Evolutionary conservation across 2,329 filamentous ascomycete species (phyloP).

Genomic region (Coccinonectria pachysandricola): DNA sequence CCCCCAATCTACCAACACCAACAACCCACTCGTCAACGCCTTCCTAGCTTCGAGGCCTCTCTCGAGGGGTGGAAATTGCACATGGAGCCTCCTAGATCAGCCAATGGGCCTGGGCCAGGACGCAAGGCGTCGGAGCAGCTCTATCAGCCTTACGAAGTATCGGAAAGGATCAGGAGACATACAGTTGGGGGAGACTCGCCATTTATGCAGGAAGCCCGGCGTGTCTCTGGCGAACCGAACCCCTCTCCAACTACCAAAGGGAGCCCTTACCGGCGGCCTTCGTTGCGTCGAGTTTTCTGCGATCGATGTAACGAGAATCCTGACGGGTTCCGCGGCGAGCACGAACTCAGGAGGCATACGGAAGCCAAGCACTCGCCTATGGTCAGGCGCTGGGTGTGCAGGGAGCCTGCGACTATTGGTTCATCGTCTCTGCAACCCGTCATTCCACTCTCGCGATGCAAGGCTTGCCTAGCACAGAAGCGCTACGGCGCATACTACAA

Average conservation of each 20-base stretch:
- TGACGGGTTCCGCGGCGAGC: constrained; percentile 81
- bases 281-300: constrained; percentile 66
- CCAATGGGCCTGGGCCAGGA: constrained; percentile 8
- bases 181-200: constrained; percentile 17
- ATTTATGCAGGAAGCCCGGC: constrained; percentile 9
- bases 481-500: constrained; percentile 51
- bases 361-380: constrained; percentile 47
- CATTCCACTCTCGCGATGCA: constrained; percentile 44
- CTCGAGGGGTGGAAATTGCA: constrained; percentile 6
- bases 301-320: constrained; percentile 69
- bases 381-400: constrained; percentile 47
- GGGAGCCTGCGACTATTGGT: constrained; percentile 33
- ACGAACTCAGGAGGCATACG: constrained; percentile 65
- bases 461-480: constrained; percentile 46
- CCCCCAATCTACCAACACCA: constrained; percentile 8
- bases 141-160: constrained; percentile 4
- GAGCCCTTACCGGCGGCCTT: constrained; percentile 40
- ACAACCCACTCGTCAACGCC: constrained; percentile 5
- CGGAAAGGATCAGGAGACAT: constrained; percentile 13
- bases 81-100: constrained; percentile 8
- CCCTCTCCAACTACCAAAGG: constrained; percentile 23
- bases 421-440: constrained; percentile 33
- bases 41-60: constrained; percentile 6
- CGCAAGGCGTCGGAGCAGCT: constrained; percentile 8
- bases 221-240: constrained; percentile 33